Conservation (phyloP, 2,329 filamentous ascomycete genomes). For the Neonectria punicea region DNA sequence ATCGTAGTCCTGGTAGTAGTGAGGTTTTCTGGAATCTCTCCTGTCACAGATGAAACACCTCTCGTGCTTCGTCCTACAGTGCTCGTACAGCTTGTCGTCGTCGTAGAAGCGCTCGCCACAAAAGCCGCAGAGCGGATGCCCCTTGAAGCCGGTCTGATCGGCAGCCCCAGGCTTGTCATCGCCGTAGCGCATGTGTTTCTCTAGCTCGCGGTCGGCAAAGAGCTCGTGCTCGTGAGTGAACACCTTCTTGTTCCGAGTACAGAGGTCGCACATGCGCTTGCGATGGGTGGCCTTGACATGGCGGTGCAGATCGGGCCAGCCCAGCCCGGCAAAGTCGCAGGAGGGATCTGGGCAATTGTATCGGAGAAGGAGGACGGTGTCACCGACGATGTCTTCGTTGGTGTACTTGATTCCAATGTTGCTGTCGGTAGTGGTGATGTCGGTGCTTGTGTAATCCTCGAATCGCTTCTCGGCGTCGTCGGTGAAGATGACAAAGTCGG, state of each 20-base stretch:
- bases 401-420: constrained; percentile 94
- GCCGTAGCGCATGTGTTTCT: constrained; percentile 88
- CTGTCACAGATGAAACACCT: constrained; percentile 94
- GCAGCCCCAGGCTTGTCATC: constrained; percentile 90
- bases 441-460: constrained; percentile 79
- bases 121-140: constrained; percentile 94
- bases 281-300: constrained; percentile 86
- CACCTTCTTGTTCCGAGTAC: constrained; percentile 93
- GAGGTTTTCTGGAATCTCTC: constrained; percentile 73
- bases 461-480: constrained; percentile 84
- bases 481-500: constrained; percentile 89
- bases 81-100: constrained; percentile 91
- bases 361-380: constrained; percentile 85
- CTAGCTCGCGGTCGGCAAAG: constrained; percentile 82
- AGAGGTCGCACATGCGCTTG: constrained; percentile 92
- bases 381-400: constrained; percentile 87
- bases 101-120: constrained; percentile 94
- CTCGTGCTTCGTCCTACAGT: constrained; percentile 95
- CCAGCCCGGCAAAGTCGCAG: constrained; percentile 83
- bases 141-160: constrained; percentile 95
- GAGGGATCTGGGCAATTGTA: constrained; percentile 93
- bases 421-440: constrained; percentile 82
- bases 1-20: constrained; percentile 93
- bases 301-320: constrained; percentile 68
- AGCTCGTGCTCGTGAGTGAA: constrained; percentile 98